Evolutionary conservation across 2,329 filamentous ascomycete genomes (phyloP).

Genomic region (Dothideomycetes sp.): DNA sequence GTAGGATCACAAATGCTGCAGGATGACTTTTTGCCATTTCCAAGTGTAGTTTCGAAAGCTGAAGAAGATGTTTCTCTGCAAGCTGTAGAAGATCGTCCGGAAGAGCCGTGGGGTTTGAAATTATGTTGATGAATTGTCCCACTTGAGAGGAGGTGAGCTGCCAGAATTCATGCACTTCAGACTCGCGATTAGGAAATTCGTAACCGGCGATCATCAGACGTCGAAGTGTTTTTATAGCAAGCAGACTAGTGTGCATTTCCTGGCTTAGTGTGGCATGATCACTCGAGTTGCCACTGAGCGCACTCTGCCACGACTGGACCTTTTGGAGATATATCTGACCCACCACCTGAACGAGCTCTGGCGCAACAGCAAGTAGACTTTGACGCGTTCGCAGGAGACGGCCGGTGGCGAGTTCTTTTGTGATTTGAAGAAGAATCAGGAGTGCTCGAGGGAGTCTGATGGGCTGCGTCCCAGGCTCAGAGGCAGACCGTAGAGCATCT

Average conservation of each 20-base stretch:
- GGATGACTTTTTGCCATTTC: slow-evolving; percentile 73
- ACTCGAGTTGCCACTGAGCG: slow-evolving; percentile 16
- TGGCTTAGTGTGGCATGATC: slow-evolving; percentile 48
- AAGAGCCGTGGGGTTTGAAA: slow-evolving; percentile 45
- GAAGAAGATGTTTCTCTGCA: slow-evolving; percentile 77
- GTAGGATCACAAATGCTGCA: slow-evolving; percentile 71
- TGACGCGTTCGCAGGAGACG: slow-evolving; percentile 64
- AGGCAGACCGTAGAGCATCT: slow-evolving; percentile 49
- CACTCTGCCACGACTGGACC: slow-evolving; percentile 51
- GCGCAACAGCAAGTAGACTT: slow-evolving; percentile 64
- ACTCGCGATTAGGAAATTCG: slow-evolving; percentile 70
- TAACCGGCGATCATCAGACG: slow-evolving; percentile 72
- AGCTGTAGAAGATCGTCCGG: slow-evolving; percentile 35
- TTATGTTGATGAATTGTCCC: slow-evolving; percentile 58
- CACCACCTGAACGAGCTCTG: slow-evolving; percentile 74
- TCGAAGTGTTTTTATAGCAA: slow-evolving; percentile 68
- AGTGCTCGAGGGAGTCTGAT: slow-evolving; percentile 61
- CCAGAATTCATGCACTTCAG: slow-evolving; percentile 72
- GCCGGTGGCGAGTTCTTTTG: slow-evolving; percentile 82
- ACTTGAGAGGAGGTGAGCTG: slow-evolving; percentile 65
- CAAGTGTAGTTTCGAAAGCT: slow-evolving; percentile 84
- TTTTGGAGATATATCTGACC: slow-evolving; percentile 68
- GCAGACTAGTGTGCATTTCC: slow-evolving; percentile 65
- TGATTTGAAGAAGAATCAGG: slow-evolving; percentile 68
- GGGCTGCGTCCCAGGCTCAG: slow-evolving; percentile 35